Evolutionary conservation across 164 flowering plant genomes (phyloP).

Genomic region (Houttuynia cordata): DNA sequence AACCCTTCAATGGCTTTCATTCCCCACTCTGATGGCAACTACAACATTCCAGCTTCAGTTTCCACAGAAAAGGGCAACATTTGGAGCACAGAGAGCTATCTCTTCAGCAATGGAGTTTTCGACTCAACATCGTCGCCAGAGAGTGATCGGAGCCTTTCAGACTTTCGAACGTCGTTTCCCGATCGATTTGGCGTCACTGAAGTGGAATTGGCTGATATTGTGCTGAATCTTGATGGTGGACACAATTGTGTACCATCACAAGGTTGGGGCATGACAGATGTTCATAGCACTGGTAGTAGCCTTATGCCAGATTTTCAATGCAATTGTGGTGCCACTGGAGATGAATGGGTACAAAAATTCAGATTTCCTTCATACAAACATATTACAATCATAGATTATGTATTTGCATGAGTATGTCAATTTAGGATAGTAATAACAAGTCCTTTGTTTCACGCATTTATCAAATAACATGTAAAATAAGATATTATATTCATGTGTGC

Average conservation of each 20-base stretch:
- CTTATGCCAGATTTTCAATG: not conserved
- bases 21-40: conserved; percentile 14
- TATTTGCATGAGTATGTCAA: too few relatives aligned
- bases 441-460: too few relatives aligned
- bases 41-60: conserved; percentile 2
- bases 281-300: not conserved
- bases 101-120: conserved; percentile 5
- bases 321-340: not conserved
- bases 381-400: too few relatives aligned
- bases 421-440: too few relatives aligned
- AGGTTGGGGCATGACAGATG: not conserved
- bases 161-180: conserved; percentile 9
- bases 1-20: not conserved
- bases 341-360: not conserved
- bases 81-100: conserved; percentile 11
- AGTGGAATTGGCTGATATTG: conserved; percentile 2
- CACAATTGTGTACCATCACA: conserved; percentile 4
- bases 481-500: too few relatives aligned
- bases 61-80: not conserved
- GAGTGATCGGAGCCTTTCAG: conserved; percentile 4
- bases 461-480: too few relatives aligned
- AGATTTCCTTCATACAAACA: too few relatives aligned
- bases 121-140: conserved; percentile 4
- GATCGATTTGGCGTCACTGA: conserved; percentile 9
- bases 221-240: conserved; percentile 1